Evolutionary conservation across 2,329 filamentous ascomycete species (phyloP), one percentile per base, ranked within the genome.

Genomic region (Cladorrhinum sp.): DNA sequence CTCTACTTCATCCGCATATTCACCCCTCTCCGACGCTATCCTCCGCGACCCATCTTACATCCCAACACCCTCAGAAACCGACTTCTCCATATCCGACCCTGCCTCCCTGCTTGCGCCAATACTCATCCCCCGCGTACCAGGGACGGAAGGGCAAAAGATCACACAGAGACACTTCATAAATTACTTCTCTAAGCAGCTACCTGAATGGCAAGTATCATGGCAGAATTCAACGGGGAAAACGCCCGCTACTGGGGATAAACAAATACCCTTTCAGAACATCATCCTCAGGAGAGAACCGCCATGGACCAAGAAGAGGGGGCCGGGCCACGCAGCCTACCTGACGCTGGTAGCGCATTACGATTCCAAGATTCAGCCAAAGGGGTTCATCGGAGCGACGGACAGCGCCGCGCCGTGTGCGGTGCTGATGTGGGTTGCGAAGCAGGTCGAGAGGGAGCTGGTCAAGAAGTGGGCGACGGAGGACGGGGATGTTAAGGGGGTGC

Each of bases 161-260:
- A 91, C 90, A 2, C 89, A 96, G 67, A 81, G 85, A 50, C 95
- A 98, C 76, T 91, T 99, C 68, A 84, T 88, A 69, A 78, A 88
- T 72, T 98, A 95, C 82, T 97, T 98, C 77, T 75, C 76, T 48
- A 80, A 78, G 6, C 78, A 85, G n/a, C 84, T 99, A n/a, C 93
- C 95, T 1, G 78, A 85, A 48, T 99, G 95, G 95, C 82, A 79
- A 4, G 73, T 96, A 36, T 81, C 86, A 49, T 91, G 91, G 77
- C 93, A 99, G 71, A 98, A 98, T 76, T 92, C 90, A 25, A 93
- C 91, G 0, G 84, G 86, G 25, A 90, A 82, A 66, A 98, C 93
- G 0, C 93, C 93, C 0, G 84, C 84, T 0, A 91, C 89, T 0
- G 86, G 87, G 1, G 81, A 86, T 62, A 51, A 48, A 7, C 45